Base-by-base conservation (phyloP, 768 basidiomycete genomes). In the Podaxis carcinomalis region DNA sequence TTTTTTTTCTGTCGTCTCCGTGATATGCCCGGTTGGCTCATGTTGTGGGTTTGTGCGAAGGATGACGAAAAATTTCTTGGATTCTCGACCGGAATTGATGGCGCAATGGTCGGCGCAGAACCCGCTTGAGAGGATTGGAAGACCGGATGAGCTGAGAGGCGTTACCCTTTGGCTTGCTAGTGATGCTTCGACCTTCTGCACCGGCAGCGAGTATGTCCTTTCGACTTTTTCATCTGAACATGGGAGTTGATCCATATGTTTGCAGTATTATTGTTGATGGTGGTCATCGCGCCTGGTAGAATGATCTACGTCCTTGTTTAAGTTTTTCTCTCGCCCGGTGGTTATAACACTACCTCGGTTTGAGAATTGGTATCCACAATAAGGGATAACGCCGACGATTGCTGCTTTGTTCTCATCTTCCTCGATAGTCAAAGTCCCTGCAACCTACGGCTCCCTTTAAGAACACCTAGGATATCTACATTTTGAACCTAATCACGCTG, bases 141-240 rank as follows among this genome's bases (percentile, higher is more conserved):
- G 79, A 2, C 82, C 87, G 0, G 85, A 89, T 65, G 90, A 92
- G 70, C 68, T 91, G 66, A 77, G 88, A 0, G 88, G 89, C 0
- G 85, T 84, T 0, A 79, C 81, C 14, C 69, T 83, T 0, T 91
- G 87, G 85, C 76, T 90, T 0, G 84, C 86, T 11, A 82, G 82
- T 44, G 85, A 88, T 61, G 87, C 85, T n/a, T 85, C 84, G 3
- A 85, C 82, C 7, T 91, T 84, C 69, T 88, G 84, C 66, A 90
- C 88, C 0, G 89, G 88, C 0, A 88, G 87, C 84, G 84, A 89
- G 77, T 78, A 63, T 68, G 76, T 73, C n/a, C 25, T 25, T 28
- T 25, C 32, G 25, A 14, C 16, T 27, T 3, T 47, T 27, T 47
- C 3, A 5, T 16, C 39, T 37, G 19, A 6, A 39, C 3, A 28